Percentiles rank a stretch among this genome's conserved stretches.
Evolutionary conservation across 129 eudicot genomes (phyloP).

Genomic region (Sambucus nigra): DNA sequence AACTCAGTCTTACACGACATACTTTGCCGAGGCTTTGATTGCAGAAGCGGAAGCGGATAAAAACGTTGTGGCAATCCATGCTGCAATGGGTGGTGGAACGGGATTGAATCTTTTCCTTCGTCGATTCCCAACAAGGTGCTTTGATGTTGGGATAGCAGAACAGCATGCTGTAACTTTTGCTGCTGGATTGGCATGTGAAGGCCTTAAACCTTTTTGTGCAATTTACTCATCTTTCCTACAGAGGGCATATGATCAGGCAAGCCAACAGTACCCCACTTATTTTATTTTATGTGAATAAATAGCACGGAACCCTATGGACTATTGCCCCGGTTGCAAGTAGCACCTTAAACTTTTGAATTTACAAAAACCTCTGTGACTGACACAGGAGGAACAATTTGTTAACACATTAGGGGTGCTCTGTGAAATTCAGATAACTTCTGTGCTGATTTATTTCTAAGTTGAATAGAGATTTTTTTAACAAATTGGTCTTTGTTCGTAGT

Average conservation of each 20-base stretch:
- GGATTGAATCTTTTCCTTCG: conserved; percentile 80
- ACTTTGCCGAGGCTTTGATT: conserved; percentile 87
- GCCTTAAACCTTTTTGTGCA: conserved; percentile 84
- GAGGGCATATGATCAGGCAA: conserved; percentile 90
- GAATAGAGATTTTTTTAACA: not conserved
- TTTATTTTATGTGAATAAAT: not conserved
- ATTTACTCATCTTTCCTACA: conserved; percentile 92
- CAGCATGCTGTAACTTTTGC: conserved; percentile 98
- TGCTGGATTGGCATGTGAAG: conserved; percentile 97
- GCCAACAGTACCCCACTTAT: conserved; percentile 3
- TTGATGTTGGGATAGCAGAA: conserved; percentile 98
- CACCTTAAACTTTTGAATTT: no score
- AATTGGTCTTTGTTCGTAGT: not conserved
- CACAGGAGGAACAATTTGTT: no score
- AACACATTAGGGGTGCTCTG: no score
- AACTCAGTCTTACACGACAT: conserved; percentile 85
- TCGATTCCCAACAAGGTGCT: conserved; percentile 70
- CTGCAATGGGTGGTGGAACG: conserved; percentile 98
- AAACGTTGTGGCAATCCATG: conserved; percentile 69
- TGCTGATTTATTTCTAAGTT: not conserved
- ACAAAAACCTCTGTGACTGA: no score
- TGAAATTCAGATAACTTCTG: not conserved
- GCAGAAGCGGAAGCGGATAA: conserved; percentile 93
- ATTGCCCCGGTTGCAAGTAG: no score
- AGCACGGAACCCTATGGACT: no score